Evolutionary conservation across 169 alveolate genomes (phyloP).

Genomic region (Eimeria mitis): DNA sequence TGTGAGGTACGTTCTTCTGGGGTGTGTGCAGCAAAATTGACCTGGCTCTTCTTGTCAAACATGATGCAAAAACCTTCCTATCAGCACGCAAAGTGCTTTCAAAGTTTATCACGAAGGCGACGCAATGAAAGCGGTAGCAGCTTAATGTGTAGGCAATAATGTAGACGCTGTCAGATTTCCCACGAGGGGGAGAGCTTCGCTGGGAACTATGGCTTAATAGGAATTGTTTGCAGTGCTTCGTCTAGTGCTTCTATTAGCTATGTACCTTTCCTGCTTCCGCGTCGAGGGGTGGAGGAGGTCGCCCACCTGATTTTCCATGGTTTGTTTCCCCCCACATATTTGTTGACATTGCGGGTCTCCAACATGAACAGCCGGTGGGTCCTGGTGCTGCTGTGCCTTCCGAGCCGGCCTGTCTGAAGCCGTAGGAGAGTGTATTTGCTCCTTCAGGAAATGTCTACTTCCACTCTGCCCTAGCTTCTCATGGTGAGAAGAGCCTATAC

Average conservation of each 20-base stretch:
- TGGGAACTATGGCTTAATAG: neutral
- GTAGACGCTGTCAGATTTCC: neutral
- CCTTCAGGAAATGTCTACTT: neutral
- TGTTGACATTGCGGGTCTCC: neutral
- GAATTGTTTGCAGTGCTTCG: neutral
- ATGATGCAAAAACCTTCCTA: neutral
- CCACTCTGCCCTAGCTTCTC: neutral
- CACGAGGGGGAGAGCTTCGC: neutral
- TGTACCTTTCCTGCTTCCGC: slow-evolving; percentile 38
- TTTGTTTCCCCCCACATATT: slow-evolving; percentile 2
- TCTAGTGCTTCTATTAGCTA: slow-evolving; percentile 29
- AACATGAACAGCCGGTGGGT: neutral
- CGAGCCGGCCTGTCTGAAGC: slow-evolving; percentile 36
- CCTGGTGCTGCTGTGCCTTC: slow-evolving; percentile 11
- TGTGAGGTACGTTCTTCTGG: neutral
- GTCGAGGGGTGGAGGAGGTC: slow-evolving; percentile 29
- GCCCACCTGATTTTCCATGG: slow-evolving; percentile 53
- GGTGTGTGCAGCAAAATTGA: neutral
- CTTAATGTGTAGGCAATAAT: neutral
- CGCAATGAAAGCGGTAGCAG: neutral
- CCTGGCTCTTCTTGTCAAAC: neutral
- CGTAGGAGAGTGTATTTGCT: slow-evolving; percentile 27
- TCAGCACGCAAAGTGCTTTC: neutral
- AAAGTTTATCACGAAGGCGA: neutral
- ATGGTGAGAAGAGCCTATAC: neutral